Conservation (phyloP, 257 asterid genomes). For the Jaltomata sinuosa region DNA sequence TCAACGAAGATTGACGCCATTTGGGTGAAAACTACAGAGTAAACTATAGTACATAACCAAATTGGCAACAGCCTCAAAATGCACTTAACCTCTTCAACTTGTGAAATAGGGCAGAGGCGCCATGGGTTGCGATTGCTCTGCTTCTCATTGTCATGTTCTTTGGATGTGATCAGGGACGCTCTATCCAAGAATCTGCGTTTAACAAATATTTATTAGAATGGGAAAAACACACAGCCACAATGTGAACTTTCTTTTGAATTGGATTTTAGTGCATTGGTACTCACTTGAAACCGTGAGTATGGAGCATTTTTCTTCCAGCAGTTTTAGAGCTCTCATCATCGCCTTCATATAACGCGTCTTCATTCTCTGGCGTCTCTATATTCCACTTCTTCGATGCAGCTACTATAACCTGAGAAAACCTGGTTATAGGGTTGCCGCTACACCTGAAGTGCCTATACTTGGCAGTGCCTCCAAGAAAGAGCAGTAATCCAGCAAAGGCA, state of each 20-base stretch:
- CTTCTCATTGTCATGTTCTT: constrained; percentile 37
- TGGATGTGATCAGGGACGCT: constrained; percentile 58
- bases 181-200: constrained; percentile 58
- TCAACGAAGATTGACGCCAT: too few species aligned
- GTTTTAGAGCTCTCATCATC: constrained; percentile 12
- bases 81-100: too few species aligned
- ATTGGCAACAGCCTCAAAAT: too few species aligned
- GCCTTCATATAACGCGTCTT: constrained; percentile 25
- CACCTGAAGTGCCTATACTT: too few species aligned
- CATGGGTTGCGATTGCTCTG: too few species aligned
- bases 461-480: too few species aligned
- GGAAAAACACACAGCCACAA: too few species aligned
- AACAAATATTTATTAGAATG: not conserved
- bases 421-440: constrained; percentile 34
- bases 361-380: constrained; percentile 19
- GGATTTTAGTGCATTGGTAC: not conserved
- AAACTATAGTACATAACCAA: too few species aligned
- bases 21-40: too few species aligned
- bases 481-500: too few species aligned
- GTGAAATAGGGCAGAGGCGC: too few species aligned
- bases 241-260: not conserved
- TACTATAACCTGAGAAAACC: constrained; percentile 57
- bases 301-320: constrained; percentile 57
- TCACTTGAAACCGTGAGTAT: constrained; percentile 78
- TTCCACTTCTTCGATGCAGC: constrained; percentile 55